Percentiles rank a stretch among this genome's conserved stretches.
These are phyloP conservation scores for Paramecium tetraurelia DNA, from an alignment of 73 alveolate species.

Conservation along the genomic window DNA sequence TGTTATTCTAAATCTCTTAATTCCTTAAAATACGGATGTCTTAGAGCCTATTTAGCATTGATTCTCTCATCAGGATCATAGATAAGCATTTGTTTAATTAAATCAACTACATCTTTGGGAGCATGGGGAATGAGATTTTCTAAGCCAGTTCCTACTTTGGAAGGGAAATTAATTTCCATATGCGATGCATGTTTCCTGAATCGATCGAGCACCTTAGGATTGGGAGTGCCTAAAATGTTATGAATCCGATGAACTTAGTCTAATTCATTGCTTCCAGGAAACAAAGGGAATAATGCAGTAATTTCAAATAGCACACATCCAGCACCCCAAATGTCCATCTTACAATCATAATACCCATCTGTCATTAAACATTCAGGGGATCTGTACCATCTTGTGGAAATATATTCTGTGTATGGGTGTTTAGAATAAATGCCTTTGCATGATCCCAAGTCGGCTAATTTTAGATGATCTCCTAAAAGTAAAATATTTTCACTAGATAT, in stretches of 20 bases:
- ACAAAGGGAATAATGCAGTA: conserved; percentile 85
- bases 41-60: conserved; percentile 82
- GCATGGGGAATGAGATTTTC: conserved; percentile 72
- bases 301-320: conserved; percentile 95
- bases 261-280: conserved; percentile 91
- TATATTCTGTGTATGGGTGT: conserved; percentile 94
- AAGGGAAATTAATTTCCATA: conserved; percentile 74
- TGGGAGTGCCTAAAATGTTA: conserved; percentile 82
- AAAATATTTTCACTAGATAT: conserved; percentile 71
- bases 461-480: conserved; percentile 72
- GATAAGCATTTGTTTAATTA: conserved; percentile 64
- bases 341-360: conserved; percentile 91
- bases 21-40: conserved; percentile 88
- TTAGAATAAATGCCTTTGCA: conserved; percentile 92
- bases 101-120: conserved; percentile 66
- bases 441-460: conserved; percentile 92
- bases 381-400: conserved; percentile 87
- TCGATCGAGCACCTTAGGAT: conserved; percentile 65
- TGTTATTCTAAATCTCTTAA: conserved; percentile 46
- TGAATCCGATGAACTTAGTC: conserved; percentile 85
- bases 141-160: conserved; percentile 72
- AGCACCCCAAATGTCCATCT: conserved; percentile 97
- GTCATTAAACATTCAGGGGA: conserved; percentile 85
- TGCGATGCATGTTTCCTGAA: conserved; percentile 78
- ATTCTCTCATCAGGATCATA: conserved; percentile 93